A percentile compares a stretch with the other conserved stretches of the same genome.
Conservation (phyloP, 257 asterid genomes). For the Solanum clarkiae region DNA sequence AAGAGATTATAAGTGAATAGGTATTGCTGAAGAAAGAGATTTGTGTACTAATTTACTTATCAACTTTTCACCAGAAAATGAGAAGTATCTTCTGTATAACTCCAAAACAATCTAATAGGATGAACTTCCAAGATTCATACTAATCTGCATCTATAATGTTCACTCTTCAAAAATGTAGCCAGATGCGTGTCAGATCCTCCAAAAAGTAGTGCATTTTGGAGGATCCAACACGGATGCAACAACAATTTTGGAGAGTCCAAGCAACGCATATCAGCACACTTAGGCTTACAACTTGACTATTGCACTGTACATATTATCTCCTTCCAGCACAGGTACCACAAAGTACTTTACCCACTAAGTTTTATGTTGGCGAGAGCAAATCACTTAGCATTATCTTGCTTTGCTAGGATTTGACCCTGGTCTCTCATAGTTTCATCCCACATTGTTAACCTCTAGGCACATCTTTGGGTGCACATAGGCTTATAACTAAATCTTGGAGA, state of each 20-base stretch:
- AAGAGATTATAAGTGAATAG: background rate
- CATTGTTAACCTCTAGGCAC: background rate
- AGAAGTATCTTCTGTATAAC: background rate
- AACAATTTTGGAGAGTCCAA: background rate
- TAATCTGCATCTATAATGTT: background rate
- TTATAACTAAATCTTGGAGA: background rate
- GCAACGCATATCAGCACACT: background rate
- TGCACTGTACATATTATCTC: background rate
- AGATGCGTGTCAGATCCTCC: background rate
- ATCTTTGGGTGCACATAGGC: background rate
- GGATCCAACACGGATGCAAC: background rate
- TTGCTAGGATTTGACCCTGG: background rate
- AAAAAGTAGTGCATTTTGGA: background rate
- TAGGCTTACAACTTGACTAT: background rate
- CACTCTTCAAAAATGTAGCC: background rate
- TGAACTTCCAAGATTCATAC: background rate
- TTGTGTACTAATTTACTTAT: background rate
- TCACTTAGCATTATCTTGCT: background rate
- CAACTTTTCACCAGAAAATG: background rate
- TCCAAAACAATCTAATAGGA: background rate
- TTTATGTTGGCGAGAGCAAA: background rate
- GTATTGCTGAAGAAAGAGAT: background rate
- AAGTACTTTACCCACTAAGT: background rate
- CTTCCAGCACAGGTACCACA: background rate
- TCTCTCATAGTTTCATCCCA: background rate